Evolutionary conservation across 176 grass and related monocot genomes (phyloP).

Genomic region (Carex pumila): DNA sequence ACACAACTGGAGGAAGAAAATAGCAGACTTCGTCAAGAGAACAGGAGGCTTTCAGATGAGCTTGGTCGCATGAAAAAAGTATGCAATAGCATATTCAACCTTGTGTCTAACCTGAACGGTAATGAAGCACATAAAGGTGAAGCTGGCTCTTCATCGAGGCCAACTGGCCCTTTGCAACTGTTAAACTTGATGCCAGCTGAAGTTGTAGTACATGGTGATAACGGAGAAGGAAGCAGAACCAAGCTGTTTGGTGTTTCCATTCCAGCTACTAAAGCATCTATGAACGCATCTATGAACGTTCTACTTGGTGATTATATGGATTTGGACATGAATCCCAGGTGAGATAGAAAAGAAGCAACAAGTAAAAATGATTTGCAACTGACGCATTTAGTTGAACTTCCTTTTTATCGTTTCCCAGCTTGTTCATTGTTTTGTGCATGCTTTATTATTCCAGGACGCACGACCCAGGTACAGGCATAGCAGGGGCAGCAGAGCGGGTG

Average conservation of each 20-base stretch:
- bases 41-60: slow-evolving; percentile 54
- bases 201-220: not conserved
- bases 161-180: not conserved
- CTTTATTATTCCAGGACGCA: not conserved
- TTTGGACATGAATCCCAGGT: not conserved
- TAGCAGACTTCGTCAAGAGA: slow-evolving; percentile 60
- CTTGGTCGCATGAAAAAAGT: slow-evolving; percentile 51
- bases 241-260: slow-evolving; percentile 71
- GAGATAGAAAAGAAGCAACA: not conserved
- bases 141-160: not conserved
- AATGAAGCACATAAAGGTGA: not conserved
- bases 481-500: not conserved
- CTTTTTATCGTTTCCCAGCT: too few relatives aligned
- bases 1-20: slow-evolving; percentile 72
- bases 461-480: not conserved
- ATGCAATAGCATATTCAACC: slow-evolving; percentile 53
- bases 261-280: slow-evolving; percentile 25
- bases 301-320: not conserved
- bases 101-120: slow-evolving; percentile 42
- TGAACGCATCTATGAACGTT: not conserved
- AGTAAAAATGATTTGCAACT: too few relatives aligned
- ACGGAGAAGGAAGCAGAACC: slow-evolving; percentile 11
- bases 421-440: not conserved
- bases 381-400: not conserved
- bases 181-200: not conserved